Base-by-base conservation (phyloP, 164 flowering plant species). In the Vitis riparia region DNA sequence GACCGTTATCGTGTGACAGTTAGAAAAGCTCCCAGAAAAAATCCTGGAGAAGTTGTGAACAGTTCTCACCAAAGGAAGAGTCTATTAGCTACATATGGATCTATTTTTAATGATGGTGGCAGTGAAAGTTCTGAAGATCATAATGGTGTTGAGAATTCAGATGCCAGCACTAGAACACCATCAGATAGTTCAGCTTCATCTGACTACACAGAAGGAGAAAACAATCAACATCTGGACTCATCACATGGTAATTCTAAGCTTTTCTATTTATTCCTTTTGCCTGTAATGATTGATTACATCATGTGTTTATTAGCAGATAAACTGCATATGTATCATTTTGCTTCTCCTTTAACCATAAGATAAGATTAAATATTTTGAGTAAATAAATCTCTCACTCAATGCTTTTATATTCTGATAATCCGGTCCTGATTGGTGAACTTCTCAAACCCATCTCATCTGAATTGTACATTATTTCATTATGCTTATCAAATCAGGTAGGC, bases 111-210 rank as follows among this genome's bases (percentile, higher is more conserved):
- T 68, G 84, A 87, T 68, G 82, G 67, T 51, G 79, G 81, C 68
- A 59, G 78, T 66, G 82, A 75, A 48, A 81, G 77, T 75, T 88
- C 88, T 73, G 79, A 75, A 27, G 82, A 82, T 66, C 84, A 77
- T 48, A 77, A 76, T 59, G 77, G 48, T 53, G 27, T 29, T 58
- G 72, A 56, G 19, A 64, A 67, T 80, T 87, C 90, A 29, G 84
- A 78, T 75, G 73, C 79, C 51, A 80, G 85, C 75, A 81, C 86
- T 61, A 75, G 64, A 70, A 80, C 81, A 71, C 89, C 85, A 50
- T 83, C 87, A 23, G 84, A 81, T 69, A 23, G 56, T 73, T 81
- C 81, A 64, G 78, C 81, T 27, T 78, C 83, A 30, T 89, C 91
- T 56, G 87, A 75, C 63, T 64, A 70, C 68, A 81, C 90, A 9